Evolutionary conservation across 495 filamentous ascomycete genomes (phyloP).

Genomic region (Aspergillus sparsus): DNA sequence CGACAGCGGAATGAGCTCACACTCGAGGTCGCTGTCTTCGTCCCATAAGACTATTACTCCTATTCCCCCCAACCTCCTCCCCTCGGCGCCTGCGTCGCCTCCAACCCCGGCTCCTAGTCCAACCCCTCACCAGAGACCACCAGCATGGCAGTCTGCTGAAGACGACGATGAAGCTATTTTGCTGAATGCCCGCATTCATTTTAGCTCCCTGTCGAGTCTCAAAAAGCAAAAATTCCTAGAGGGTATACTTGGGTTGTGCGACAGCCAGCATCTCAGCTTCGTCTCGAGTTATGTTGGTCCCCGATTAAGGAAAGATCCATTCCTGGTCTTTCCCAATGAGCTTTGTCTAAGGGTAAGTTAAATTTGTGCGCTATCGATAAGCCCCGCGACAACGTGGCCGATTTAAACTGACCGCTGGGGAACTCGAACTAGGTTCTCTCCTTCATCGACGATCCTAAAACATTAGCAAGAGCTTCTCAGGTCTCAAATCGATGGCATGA

Average conservation of each 20-base stretch:
- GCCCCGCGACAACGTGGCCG: constrained; percentile 3
- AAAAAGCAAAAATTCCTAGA: constrained; percentile 69
- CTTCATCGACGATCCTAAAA: constrained; percentile 92
- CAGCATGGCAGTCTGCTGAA: constrained; percentile 58
- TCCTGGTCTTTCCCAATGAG: constrained; percentile 85
- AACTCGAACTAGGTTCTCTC: constrained; percentile 67
- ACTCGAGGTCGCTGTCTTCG: constrained; percentile 53
- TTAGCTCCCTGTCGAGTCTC: constrained; percentile 53
- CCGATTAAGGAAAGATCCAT: constrained; percentile 92
- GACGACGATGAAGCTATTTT: constrained; percentile 59
- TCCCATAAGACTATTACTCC: constrained; percentile 52
- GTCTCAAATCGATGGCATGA: constrained; percentile 93
- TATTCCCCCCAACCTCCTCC: constrained; percentile 61
- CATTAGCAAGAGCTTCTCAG: constrained; percentile 87
- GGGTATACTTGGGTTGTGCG: constrained; percentile 86
- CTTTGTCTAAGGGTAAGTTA: constrained; percentile 77
- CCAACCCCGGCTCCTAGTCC: constrained; percentile 70
- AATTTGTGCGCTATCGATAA: background rate
- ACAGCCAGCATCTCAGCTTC: constrained; percentile 91
- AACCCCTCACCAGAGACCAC: constrained; percentile 60
- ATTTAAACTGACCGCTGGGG: constrained; percentile 11
- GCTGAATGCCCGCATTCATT: constrained; percentile 56
- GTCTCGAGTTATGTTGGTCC: constrained; percentile 92
- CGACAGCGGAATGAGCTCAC: constrained; percentile 36
- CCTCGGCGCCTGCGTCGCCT: constrained; percentile 67